phyloP scores from a whole-genome alignment of 2,329 filamentous ascomycete genomes.

The Trichoderma sp. region DNA sequence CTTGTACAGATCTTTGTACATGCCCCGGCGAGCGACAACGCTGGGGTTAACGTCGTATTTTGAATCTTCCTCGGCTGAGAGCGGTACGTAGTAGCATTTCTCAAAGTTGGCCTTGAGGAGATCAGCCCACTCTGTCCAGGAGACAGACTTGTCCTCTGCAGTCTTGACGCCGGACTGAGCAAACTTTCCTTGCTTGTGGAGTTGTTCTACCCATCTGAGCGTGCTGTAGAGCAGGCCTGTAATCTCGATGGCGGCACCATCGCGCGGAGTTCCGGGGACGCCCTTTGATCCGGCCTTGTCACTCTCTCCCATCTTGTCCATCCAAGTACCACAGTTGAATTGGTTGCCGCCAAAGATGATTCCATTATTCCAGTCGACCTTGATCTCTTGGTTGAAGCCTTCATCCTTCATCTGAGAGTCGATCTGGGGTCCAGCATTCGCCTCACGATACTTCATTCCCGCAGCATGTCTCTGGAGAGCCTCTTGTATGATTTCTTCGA shows the following conservation, averaged over 20 bases:
- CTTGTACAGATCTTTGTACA: conserved; percentile 96
- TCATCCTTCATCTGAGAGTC: conserved; percentile 92
- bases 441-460: conserved; percentile 89
- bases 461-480: conserved; percentile 87
- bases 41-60: conserved; percentile 77
- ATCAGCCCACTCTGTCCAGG: conserved; percentile 75
- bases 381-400: conserved; percentile 89
- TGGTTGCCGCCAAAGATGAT: conserved; percentile 95
- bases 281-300: conserved; percentile 88
- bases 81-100: conserved; percentile 84
- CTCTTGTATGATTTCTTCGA: conserved; percentile 91
- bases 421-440: conserved; percentile 85
- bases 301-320: conserved; percentile 99
- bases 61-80: conserved; percentile 66
- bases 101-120: conserved; percentile 87
- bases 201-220: conserved; percentile 72
- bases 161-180: conserved; percentile 72
- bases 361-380: conserved; percentile 86
- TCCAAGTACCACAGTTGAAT: conserved; percentile 96
- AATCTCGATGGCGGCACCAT: conserved; percentile 94
- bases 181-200: conserved; percentile 70
- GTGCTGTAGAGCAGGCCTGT: conserved; percentile 91
- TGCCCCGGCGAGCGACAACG: conserved; percentile 85
- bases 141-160: conserved; percentile 60
- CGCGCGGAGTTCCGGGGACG: conserved; percentile 91